phyloP scores from a whole-genome alignment of 2,329 filamentous ascomycete species.

The Aschersonia sp. region DNA sequence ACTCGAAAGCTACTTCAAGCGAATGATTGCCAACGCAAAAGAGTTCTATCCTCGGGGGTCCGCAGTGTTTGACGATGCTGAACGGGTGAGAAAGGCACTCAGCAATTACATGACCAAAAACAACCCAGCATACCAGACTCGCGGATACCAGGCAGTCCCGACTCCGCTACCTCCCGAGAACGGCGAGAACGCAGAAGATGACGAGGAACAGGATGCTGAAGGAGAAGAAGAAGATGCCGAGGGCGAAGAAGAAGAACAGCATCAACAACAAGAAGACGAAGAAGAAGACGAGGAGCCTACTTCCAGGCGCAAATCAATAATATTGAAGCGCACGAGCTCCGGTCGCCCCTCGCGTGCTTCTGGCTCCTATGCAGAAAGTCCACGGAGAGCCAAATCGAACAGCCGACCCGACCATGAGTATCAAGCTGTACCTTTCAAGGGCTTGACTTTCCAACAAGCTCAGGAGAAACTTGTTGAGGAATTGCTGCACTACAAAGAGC shows the following conservation, averaged over 20 bases:
- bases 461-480: slow-evolving; percentile 77
- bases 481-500: slow-evolving; percentile 53
- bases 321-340: slow-evolving; percentile 22
- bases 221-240: slow-evolving; percentile 18
- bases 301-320: slow-evolving; percentile 22
- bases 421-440: slow-evolving; percentile 47
- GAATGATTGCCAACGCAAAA: slow-evolving; percentile 79
- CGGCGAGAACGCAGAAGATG: slow-evolving; percentile 14
- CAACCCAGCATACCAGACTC: slow-evolving; percentile 66
- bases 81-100: slow-evolving; percentile 71
- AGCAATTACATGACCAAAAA: slow-evolving; percentile 79
- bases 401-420: slow-evolving; percentile 37
- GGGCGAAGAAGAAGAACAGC: slow-evolving; percentile 13
- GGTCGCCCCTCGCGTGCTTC: slow-evolving; percentile 18
- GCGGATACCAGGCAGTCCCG: slow-evolving; percentile 54
- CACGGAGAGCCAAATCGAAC: slow-evolving; percentile 20
- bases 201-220: slow-evolving; percentile 14
- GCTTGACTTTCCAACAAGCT: slow-evolving; percentile 67
- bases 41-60: slow-evolving; percentile 66
- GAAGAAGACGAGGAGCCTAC: slow-evolving; percentile 11
- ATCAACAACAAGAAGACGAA: background rate
- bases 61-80: slow-evolving; percentile 66
- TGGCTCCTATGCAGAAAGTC: slow-evolving; percentile 15
- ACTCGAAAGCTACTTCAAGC: slow-evolving; percentile 74
- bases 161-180: slow-evolving; percentile 48